These are phyloP conservation scores for Fusarium nurragi DNA, from an alignment of 2,329 filamentous ascomycete species.

Conservation along the genomic window DNA sequence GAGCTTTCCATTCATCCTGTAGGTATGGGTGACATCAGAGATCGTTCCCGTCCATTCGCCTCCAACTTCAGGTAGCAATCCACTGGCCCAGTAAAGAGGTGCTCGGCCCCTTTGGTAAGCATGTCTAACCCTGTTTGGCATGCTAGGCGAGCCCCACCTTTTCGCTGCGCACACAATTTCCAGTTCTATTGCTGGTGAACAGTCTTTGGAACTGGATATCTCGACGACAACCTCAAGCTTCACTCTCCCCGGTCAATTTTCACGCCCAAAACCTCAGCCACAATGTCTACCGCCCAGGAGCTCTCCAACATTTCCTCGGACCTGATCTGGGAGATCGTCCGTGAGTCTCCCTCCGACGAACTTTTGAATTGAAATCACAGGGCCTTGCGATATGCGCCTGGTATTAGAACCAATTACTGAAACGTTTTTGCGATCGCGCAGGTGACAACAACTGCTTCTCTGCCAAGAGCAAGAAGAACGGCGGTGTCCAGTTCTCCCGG, in stretches of 20 bases:
- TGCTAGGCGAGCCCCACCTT: constrained; percentile 55
- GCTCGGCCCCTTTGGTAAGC: not conserved
- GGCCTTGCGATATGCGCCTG: constrained; percentile 22
- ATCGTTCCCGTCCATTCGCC: constrained; percentile 8
- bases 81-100: not conserved
- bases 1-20: not conserved
- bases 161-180: constrained; percentile 43
- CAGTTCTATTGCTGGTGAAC: constrained; percentile 22
- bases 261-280: constrained; percentile 52
- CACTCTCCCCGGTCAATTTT: constrained; percentile 38
- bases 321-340: constrained; percentile 93
- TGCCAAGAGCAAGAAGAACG: constrained; percentile 84
- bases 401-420: constrained; percentile 35
- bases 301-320: constrained; percentile 85
- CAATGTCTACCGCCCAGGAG: constrained; percentile 63
- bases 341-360: constrained; percentile 71
- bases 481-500: constrained; percentile 89
- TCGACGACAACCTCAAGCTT: constrained; percentile 45
- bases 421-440: constrained; percentile 52
- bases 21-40: constrained; percentile 18
- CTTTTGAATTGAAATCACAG: constrained; percentile 4
- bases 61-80: constrained; percentile 1
- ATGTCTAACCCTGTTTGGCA: constrained; percentile 44
- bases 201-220: constrained; percentile 34
- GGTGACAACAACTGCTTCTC: constrained; percentile 90